Base-by-base conservation (phyloP, 805 yeast genomes). In the Candida rishiriensis region DNA sequence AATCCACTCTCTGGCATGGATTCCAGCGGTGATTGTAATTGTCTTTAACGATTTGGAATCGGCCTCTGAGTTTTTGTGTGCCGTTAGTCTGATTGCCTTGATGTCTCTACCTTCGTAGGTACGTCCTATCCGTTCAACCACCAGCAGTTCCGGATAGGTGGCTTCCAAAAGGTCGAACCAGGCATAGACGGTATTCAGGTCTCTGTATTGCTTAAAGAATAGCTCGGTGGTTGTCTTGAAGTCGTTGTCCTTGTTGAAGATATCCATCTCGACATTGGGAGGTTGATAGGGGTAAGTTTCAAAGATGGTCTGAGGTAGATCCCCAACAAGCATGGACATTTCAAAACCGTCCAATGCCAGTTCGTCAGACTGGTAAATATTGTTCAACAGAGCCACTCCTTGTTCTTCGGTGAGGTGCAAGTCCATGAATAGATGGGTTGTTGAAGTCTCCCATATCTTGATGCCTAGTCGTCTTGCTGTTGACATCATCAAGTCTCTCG, bases 1-100 rank as follows among this genome's bases (percentile, higher is more conserved):
- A 26, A 88, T 73, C 97, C 97, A 89, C 61, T 89, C 97, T 41
- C 97, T 72, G 0, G 96, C 93, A 65, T 89, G 96, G 2, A 85
- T 73, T 2, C 96, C 96, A 33, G 90, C 90, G 1, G 91, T 80
- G 8, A 89, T 72, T 3, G 88, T 83, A 41, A 88, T 74, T 1
- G 91, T 85, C 60, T 74, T 75, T 37, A 76, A 69, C 9, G 66
- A 48, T 10, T 71, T 49, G 13, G 21, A 13, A 21, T 21, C 26
- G 7, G 26, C 4, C 8, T 51, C 26, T 64, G 51, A 65, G 49
- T 47, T 53, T 38, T 68, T 69, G 38, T 72, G 71, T 1, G 81
- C 71, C 2, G 82, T 70, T 26, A 88, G 60, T 53, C 85, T 85
- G 17, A 88, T 65, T 0, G 85, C 87, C 41, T 77, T 79, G 57